Base-by-base conservation (phyloP, 805 yeast genomes). In the Zygotorulaspora chibaensis region DNA sequence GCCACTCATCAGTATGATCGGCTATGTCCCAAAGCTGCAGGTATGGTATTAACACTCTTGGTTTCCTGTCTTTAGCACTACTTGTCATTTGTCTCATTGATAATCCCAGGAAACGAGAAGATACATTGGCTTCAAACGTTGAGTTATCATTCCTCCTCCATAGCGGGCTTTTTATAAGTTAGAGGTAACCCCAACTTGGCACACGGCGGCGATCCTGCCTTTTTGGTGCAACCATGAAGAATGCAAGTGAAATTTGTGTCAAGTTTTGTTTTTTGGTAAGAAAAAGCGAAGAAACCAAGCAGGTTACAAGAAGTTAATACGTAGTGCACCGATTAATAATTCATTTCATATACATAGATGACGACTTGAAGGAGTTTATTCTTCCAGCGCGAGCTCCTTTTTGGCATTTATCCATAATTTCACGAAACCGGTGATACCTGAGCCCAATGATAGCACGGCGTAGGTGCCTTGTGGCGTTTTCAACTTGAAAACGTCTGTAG, bases 1-100 rank as follows among this genome's bases (percentile, higher is more conserved):
- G 48, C 63, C 72, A 82, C 46, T 77, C 78, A 1, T 76, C 72
- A 13, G 76, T 57, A 2, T 67, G 55, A 25, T 64, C 65, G 55
- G 79, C 75, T 33, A 79, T 58, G 35, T 77, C 81, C 13, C 78
- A 78, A 27, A 55, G 50, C 15, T 51, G 38, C 25, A 54, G 48
- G 18, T 62, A 57, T 12, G 70, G 65, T 18, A 77, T 61, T 8
- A 68, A 43, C 1, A 66, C 67, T 49, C 53, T 62, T 29, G 53
- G 59, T 25, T 53, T 55, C 10, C 8, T 17, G 20, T 29, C 33
- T 12, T 29, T 13, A 5, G 8, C 33, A 29, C 8, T 29, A 13
- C 33, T 9, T 29, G 33, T 13, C 15, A 29, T 13, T 29, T 29
- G 33, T 13, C 15, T 29, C 25, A 5, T 20, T 20, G 7, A 20